Evolutionary conservation across 2,329 filamentous ascomycete genomes (phyloP), one percentile per base, ranked within the genome.

Genomic region (Rugonectria rugulosa): DNA sequence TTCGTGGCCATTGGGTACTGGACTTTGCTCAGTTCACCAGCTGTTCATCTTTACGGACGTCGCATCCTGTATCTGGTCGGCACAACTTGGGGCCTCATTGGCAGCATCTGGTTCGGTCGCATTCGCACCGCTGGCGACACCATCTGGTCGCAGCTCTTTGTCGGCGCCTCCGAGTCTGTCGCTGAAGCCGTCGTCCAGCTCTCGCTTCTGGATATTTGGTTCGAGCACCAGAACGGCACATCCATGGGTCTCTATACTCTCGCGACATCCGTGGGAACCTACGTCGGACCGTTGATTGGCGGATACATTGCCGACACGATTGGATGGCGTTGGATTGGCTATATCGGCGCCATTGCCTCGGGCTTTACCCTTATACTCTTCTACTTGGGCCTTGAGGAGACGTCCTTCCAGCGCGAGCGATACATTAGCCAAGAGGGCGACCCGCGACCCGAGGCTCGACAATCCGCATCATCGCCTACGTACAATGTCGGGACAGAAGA

Each of bases 171-270:
- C 5, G 81, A 85, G 67, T 77, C 80, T 8, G 81, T 81, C 36
- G 81, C 80, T 2, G 82, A 85, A 67, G 82, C 82, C 1, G 77
- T 81, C 24, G 82, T 81, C 6, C 82, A 85, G 63, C 69, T 84
- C n/a, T 83, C 81, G 2, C 71, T 85, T 23, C 79, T 82, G 7
- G 82, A 85, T 60, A 75, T 85, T 24, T 85, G 82, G 72, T 85
- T 81, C 57, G 79, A 84, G 69, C 82, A 85, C 61, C 81, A 82
- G 56, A 77, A 81, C 37, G 82, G 82, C 34, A 75, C 76, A 1
- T 79, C 81, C 1, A 72, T 85, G 6, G 82, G 82, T 53, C 64
- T 84, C 21, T 85, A 85, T 61, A 81, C 83, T 21, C 70, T 84
- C 29, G 78, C 82, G 2, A 84, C 81, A 1, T 81, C 79, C 60